phyloP scores from a whole-genome alignment of 2,329 filamentous ascomycete species.

The Sporothrix curviconia region DNA sequence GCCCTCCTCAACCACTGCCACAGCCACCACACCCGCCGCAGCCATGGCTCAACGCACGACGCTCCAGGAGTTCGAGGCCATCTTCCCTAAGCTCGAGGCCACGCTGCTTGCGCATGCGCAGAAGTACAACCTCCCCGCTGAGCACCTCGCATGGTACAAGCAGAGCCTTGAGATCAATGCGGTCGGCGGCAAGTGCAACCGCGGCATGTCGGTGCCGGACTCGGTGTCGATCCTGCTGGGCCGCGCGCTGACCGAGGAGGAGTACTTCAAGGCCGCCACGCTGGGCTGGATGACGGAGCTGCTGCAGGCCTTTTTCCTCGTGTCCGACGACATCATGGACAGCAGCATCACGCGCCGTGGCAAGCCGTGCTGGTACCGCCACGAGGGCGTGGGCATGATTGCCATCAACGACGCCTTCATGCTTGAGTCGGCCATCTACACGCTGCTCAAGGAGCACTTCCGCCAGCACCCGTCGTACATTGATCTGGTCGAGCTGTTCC shows the following conservation, averaged over 20 bases:
- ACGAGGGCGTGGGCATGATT: constrained; percentile 83
- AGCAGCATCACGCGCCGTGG: constrained; percentile 88
- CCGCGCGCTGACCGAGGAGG: constrained; percentile 64
- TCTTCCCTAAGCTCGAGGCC: constrained; percentile 80
- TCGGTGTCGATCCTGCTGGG: constrained; percentile 73
- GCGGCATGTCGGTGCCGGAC: constrained; percentile 95
- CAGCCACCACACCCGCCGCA: not conserved
- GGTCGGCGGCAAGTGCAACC: constrained; percentile 94
- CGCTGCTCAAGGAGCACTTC: constrained; percentile 91
- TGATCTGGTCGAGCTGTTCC: constrained; percentile 91
- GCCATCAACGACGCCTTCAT: constrained; percentile 98
- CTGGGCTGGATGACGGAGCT: constrained; percentile 98
- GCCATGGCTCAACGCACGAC: constrained; percentile 64
- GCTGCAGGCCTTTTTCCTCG: constrained; percentile 97
- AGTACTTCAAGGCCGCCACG: constrained; percentile 82
- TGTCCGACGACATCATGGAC: constrained; percentile 99
- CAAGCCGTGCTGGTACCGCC: constrained; percentile 93
- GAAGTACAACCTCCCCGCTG: constrained; percentile 74
- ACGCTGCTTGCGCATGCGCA: constrained; percentile 73
- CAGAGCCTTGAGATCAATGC: constrained; percentile 83
- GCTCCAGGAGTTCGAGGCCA: constrained; percentile 78
- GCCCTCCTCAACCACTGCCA: too few relatives aligned
- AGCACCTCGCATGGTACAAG: constrained; percentile 81
- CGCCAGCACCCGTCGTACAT: constrained; percentile 78
- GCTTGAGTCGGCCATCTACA: constrained; percentile 85